phyloP scores from a whole-genome alignment of 1,284 basidiomycete genomes.

The Vanrija humicola region DNA sequence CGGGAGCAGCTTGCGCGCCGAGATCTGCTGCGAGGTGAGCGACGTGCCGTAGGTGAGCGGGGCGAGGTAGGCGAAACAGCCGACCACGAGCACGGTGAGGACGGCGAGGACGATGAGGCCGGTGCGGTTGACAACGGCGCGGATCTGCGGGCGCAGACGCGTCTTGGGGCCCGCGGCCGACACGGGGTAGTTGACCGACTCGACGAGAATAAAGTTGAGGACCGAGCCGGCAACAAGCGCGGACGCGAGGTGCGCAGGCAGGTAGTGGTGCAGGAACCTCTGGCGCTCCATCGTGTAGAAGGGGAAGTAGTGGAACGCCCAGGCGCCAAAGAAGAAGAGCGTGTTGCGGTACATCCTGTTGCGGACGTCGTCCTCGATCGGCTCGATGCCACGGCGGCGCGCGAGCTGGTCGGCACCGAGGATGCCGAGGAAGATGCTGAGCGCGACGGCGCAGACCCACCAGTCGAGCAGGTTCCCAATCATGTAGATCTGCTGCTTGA shows the following conservation, averaged over 20 bases:
- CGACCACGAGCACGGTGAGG: slow-evolving; percentile 58
- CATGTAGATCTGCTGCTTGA: slow-evolving; percentile 89
- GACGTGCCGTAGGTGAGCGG: slow-evolving; percentile 90
- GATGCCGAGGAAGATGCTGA: slow-evolving; percentile 86
- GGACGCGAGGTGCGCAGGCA: slow-evolving; percentile 89
- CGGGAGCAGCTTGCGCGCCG: slow-evolving; percentile 43
- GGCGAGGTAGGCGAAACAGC: slow-evolving; percentile 68
- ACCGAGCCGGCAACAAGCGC: slow-evolving; percentile 87
- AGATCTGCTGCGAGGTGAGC: slow-evolving; percentile 70
- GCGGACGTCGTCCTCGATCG: slow-evolving; percentile 85
- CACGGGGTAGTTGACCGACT: slow-evolving; percentile 89
- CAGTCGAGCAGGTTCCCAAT: slow-evolving; percentile 91
- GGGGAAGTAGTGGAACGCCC: slow-evolving; percentile 93
- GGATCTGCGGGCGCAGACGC: slow-evolving; percentile 58
- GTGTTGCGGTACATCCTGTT: slow-evolving; percentile 91
- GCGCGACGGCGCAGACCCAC: slow-evolving; percentile 84
- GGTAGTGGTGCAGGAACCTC: slow-evolving; percentile 95
- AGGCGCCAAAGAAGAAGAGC: slow-evolving; percentile 90
- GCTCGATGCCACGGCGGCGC: slow-evolving; percentile 74
- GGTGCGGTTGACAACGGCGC: slow-evolving; percentile 63
- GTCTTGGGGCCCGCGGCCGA: slow-evolving; percentile 63
- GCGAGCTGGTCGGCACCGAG: slow-evolving; percentile 84
- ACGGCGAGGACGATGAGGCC: slow-evolving; percentile 56
- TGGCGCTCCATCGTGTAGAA: slow-evolving; percentile 99
- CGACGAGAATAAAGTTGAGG: slow-evolving; percentile 84